Evolutionary conservation across 2,329 filamentous ascomycete genomes (phyloP).

Genomic region (Epichloe coenophiala): DNA sequence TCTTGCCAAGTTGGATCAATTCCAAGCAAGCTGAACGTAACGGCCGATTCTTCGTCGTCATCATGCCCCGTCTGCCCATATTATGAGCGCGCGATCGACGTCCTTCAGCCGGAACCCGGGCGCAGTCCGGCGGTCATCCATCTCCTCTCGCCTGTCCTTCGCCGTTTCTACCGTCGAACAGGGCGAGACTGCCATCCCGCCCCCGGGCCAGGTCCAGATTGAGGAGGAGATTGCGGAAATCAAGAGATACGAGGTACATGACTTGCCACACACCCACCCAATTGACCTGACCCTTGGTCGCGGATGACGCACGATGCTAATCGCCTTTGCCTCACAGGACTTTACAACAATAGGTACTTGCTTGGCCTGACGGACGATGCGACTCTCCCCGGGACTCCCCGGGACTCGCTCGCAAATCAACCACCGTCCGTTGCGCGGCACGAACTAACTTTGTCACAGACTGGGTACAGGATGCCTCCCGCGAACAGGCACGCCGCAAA

Average conservation of each 20-base stretch:
- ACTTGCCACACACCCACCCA: not conserved
- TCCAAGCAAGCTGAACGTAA: too few relatives aligned
- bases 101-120: slow-evolving; percentile 29
- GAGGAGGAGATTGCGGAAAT: slow-evolving; percentile 96
- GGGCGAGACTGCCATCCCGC: slow-evolving; percentile 39
- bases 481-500: slow-evolving; percentile 73
- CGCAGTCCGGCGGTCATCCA: slow-evolving; percentile 38
- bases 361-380: too few relatives aligned
- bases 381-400: too few relatives aligned
- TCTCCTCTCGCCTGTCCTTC: slow-evolving; percentile 53
- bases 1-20: too few relatives aligned
- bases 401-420: too few relatives aligned
- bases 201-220: slow-evolving; percentile 53
- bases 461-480: slow-evolving; percentile 94
- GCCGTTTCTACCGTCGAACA: slow-evolving; percentile 52
- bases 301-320: not conserved
- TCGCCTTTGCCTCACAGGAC: slow-evolving; percentile 35
- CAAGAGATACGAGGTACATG: slow-evolving; percentile 74
- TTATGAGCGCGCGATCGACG: slow-evolving; percentile 38
- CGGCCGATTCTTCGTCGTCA: slow-evolving; percentile 5
- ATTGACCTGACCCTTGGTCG: not conserved
- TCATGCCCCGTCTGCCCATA: slow-evolving; percentile 25
- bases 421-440: too few relatives aligned
- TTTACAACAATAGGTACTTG: slow-evolving; percentile 75
- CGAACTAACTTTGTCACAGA: slow-evolving; percentile 33